Base-by-base conservation (phyloP, 495 filamentous ascomycete species). In the Cudoniella acicularis region DNA sequence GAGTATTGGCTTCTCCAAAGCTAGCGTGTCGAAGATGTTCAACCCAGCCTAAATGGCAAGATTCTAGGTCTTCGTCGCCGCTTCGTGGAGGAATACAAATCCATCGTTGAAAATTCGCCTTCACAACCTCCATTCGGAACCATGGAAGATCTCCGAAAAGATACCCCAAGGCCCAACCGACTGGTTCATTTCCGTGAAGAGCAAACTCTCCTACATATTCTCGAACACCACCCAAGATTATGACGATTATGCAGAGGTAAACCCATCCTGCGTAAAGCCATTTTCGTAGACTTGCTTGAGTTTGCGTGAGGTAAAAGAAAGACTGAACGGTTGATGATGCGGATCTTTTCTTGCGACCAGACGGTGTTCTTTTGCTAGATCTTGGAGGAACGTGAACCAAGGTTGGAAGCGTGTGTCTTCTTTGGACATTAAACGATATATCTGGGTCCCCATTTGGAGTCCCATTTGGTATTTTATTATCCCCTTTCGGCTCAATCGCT, bases 141-240 rank as follows among this genome's bases (percentile, higher is more conserved):
- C 70, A 72, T 0, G 78, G 77, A 8, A 93, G 67, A 64, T 96
- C 90, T 13, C 95, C 92, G 59, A 98, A 82, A 20, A 97, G 72
- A 69, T 98, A 98, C 1, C 88, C 87, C 2, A 96, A 70, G 0
- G 91, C 92, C 94, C 94, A 98, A 0, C 92, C 89, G 27, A 98
- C 81, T 0, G 94, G 92, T 62, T 98, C 94, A 43, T 82, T 67
- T 42, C 83, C 84, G 22, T 81, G 67, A 2, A 98, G 75, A 18
- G 91, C 92, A 25, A 77, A 74, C 49, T 74, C 71, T 41, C 76
- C 69, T 48, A 98, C 80, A 59, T 91, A 88, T 9, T 72, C 74
- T 21, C 91, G 83, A 48, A 98, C 79, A 1, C 84, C 87, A 0
- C 85, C 69, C n/a, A 94, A 69, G 54, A 91, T 83, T 54, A 90